A percentile compares a stretch with the other conserved stretches of the same genome.
Conservation (phyloP, 768 basidiomycete species). For the Multifurca ochricompacta region DNA sequence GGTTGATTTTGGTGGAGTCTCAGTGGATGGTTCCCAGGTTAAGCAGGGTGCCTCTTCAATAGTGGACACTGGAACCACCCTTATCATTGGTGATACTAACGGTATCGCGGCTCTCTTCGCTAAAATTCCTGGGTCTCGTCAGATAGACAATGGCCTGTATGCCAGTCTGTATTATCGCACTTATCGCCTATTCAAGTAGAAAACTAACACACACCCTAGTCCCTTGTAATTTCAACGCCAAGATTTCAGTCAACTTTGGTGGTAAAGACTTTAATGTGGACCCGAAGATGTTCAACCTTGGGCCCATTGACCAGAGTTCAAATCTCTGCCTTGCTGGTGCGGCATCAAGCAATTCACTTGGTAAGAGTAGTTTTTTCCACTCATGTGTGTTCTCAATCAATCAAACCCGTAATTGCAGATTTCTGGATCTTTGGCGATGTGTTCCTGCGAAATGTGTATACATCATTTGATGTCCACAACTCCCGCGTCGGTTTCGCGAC, state of each 20-base stretch:
- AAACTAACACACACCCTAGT: no score
- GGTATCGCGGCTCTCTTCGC: conserved; percentile 13
- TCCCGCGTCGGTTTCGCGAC: conserved; percentile 12
- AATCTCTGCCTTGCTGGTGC: conserved; percentile 20
- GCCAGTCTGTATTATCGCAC: neutral
- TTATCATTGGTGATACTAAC: conserved; percentile 17
- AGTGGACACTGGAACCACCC: conserved; percentile 23
- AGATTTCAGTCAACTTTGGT: conserved; percentile 27
- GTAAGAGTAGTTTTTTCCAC: neutral
- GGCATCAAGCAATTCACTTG: neutral
- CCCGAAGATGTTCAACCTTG: conserved; percentile 25
- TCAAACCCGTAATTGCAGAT: neutral
- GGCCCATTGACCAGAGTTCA: conserved; percentile 17
- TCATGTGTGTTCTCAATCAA: neutral
- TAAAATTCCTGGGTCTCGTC: neutral
- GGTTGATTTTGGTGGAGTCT: conserved; percentile 8
- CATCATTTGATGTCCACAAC: conserved; percentile 12
- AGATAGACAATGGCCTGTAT: neutral
- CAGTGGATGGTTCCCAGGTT: conserved; percentile 1
- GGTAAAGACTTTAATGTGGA: conserved; percentile 24
- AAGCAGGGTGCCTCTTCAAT: conserved; percentile 3
- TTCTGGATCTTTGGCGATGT: conserved; percentile 6
- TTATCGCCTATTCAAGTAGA: neutral
- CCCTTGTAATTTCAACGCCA: conserved; percentile 18
- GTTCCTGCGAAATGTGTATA: conserved; percentile 1